These are phyloP conservation scores for Melocanna baccifera DNA, from an alignment of 176 grass and related monocot genomes.

Conservation along the genomic window DNA sequence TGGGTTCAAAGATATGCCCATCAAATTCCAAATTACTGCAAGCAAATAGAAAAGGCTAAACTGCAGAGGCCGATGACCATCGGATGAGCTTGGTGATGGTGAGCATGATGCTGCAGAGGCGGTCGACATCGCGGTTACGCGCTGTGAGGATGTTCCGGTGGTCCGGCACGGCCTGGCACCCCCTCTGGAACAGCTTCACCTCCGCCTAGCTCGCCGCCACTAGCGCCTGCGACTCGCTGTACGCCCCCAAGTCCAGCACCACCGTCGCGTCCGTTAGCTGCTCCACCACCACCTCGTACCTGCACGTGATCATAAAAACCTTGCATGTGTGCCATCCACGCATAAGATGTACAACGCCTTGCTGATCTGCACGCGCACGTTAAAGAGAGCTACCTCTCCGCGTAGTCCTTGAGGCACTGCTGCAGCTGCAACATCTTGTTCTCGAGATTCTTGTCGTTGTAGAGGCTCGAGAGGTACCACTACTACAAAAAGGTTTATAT, in stretches of 20 bases:
- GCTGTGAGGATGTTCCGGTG: conserved; percentile 48
- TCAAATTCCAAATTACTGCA: no score
- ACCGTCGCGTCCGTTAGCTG: conserved; percentile 50
- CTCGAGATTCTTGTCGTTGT: conserved; percentile 36
- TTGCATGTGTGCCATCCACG: no score
- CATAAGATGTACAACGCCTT: no score
- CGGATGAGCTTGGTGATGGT: conserved; percentile 45
- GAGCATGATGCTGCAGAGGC: conserved; percentile 51
- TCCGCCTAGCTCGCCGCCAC: conserved; percentile 47
- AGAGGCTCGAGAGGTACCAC: conserved; percentile 38
- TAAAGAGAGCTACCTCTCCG: conserved; percentile 19
- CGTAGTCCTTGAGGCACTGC: conserved; percentile 60
- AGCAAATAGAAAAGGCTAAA: no score
- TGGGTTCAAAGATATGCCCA: no score
- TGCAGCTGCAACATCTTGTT: conserved; percentile 49
- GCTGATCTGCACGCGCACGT: no score
- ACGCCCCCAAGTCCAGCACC: conserved; percentile 42
- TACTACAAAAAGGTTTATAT: no score
- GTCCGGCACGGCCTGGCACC: conserved; percentile 43
- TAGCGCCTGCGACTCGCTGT: conserved; percentile 37
- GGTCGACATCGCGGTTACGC: conserved; percentile 57
- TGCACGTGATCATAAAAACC: background rate
- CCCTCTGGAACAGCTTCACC: conserved; percentile 54
- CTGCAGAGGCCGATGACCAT: background rate
- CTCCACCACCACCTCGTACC: no score